Base-by-base conservation (phyloP, 2,329 filamentous ascomycete species). In the Pseudogymnoascus sp. region DNA sequence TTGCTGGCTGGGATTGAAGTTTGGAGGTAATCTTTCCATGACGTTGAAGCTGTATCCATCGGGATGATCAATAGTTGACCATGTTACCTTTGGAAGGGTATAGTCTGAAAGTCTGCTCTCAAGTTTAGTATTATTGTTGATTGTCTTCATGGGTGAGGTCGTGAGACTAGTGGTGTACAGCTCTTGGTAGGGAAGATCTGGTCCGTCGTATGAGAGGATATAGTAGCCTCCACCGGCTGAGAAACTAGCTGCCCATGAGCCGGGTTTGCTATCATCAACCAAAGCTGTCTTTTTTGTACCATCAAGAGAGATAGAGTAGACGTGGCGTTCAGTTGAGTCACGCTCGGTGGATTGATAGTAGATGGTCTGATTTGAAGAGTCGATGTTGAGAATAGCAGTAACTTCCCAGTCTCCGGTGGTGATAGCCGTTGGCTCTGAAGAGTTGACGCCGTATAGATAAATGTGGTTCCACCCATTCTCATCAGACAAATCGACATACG, bases 121-220 rank as follows among this genome's bases (percentile, higher is more conserved):
- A 1, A 87, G 76, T 0, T 69, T 76, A n/a, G 79, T 77, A 70
- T 89, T 89, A 67, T 81, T 79, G 8, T 81, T 80, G 7, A 89
- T 76, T 0, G 79, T 82, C 5, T 81, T 79, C 7, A 88, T 71
- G 0, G 84, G 79, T 34, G 74, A 77, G 6, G 67, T 67, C 18
- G 77, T 80, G 18, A 79, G 78, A 68, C 85, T 81, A 63, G 79
- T 70, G 0, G 80, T 74, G 72, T 87, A 87, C 0, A 89, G 76
- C 64, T 87, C 83, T 67, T 89, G 85, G 72, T 87, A 88, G 0
- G 86, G 86, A 0, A 89, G 81, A 60, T 88, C 81, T 0, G 86
- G 86, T 0, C 86, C 86, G 16, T 74, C 72, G 69, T 89, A 89
- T 59, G 75, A 79, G 2, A 88, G 79, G 41, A 89, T 81, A 67